Conservation (phyloP, 78 protist genomes). For the Thecamonas trahens region DNA sequence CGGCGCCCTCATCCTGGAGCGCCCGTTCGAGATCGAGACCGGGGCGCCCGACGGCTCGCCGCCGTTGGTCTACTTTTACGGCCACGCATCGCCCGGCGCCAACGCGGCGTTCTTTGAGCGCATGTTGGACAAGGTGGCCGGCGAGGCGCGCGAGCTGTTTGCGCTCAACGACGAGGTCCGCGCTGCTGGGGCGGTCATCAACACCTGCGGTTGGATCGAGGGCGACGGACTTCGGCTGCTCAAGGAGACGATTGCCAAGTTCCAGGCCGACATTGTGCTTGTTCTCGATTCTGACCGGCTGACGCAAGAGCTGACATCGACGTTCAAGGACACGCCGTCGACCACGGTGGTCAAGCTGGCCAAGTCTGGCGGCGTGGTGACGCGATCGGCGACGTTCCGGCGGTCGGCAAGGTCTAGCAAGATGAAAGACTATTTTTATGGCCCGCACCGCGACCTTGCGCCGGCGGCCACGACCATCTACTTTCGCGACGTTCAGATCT, state of each 20-base stretch:
- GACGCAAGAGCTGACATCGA: neutral
- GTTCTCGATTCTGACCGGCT: slow-evolving; percentile 49
- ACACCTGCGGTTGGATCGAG: slow-evolving; percentile 81
- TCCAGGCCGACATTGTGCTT: slow-evolving; percentile 1
- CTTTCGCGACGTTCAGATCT: slow-evolving; percentile 37
- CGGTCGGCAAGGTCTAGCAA: slow-evolving; percentile 25
- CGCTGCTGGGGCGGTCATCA: slow-evolving; percentile 47
- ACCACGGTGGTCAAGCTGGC: slow-evolving; percentile 25
- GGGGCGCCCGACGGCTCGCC: neutral
- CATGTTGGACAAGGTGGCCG: slow-evolving; percentile 19
- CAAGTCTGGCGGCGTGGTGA: slow-evolving; percentile 54
- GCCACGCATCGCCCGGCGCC: slow-evolving; percentile 37
- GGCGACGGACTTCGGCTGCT: slow-evolving; percentile 55
- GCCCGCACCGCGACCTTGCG: slow-evolving; percentile 23
- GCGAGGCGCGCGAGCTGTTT: slow-evolving; percentile 12
- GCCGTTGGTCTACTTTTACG: slow-evolving; percentile 58
- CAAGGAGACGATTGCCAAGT: neutral
- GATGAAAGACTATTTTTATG: slow-evolving; percentile 52
- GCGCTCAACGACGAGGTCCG: slow-evolving; percentile 3
- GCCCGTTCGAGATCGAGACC: slow-evolving; percentile 38
- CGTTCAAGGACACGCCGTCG: neutral
- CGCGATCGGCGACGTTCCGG: slow-evolving; percentile 26
- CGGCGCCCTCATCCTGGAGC: slow-evolving; percentile 27
- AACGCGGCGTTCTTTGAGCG: slow-evolving; percentile 38
- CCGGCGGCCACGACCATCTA: slow-evolving; percentile 28